Conservation (phyloP, 2,329 filamentous ascomycete genomes). For the Fusarium sp. region DNA sequence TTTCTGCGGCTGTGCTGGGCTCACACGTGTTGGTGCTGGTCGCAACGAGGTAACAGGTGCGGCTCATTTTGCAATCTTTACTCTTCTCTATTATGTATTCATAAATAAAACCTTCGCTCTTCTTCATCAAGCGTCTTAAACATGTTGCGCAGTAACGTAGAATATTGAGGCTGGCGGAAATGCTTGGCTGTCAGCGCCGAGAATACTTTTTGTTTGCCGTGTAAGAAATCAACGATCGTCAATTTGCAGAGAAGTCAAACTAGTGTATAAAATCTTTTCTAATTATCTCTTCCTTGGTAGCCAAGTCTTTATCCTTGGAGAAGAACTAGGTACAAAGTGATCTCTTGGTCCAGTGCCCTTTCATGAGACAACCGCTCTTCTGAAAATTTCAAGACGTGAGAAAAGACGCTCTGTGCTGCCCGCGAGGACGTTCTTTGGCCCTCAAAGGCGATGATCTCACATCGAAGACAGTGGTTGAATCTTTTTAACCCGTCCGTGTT, state of each 20-base stretch:
- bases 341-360: neutral
- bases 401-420: neutral
- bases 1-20: slow-evolving; percentile 10
- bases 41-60: slow-evolving; percentile 4
- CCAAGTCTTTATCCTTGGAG: neutral
- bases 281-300: neutral
- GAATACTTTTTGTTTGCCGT: neutral
- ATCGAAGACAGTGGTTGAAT: slow-evolving; percentile 25
- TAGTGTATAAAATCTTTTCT: slow-evolving; percentile 1
- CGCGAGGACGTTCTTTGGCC: neutral
- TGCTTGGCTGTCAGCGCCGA: neutral
- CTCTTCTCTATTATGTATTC: neutral
- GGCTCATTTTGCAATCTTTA: slow-evolving; percentile 14
- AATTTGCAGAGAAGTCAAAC: neutral
- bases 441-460: neutral
- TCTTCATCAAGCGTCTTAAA: neutral
- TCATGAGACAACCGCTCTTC: neutral
- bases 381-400: slow-evolving; percentile 1
- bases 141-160: neutral
- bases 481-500: slow-evolving; percentile 27
- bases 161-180: neutral
- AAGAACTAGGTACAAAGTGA: slow-evolving; percentile 3
- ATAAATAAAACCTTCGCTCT: neutral
- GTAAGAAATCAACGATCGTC: neutral
- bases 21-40: slow-evolving; percentile 4